Base-by-base conservation (phyloP, 371 early-diverging fungal genomes). In the Mortierella sp. region DNA sequence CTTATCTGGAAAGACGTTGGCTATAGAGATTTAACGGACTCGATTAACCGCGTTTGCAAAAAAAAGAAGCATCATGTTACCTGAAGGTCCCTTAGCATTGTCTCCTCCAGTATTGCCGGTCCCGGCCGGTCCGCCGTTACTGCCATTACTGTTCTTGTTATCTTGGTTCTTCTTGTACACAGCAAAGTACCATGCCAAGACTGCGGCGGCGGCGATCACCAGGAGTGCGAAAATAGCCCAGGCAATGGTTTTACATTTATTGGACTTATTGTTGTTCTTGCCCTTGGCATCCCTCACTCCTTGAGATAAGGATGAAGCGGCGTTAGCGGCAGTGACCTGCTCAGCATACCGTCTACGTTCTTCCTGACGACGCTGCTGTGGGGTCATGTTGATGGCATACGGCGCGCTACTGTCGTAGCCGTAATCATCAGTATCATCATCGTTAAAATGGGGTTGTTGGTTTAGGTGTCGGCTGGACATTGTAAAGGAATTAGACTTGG, bases 121-220 rank as follows among this genome's bases (percentile, higher is more conserved):
- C 23, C 43, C 42, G 19, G 9, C n/a, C 17, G 21, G 21, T n/a
- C 46, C 49, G 24, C 28, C 21, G 1, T 27, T 21, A 34, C 27
- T 49, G 34, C 51, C 52, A 17, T 19, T 42, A 44, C 46, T 30
- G 19, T n/a, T 30, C n/a, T 47, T 49, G 31, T 37, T 50, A 28
- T 53, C 62, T 28, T 52, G 61, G 34, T 53, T 52, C 47, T 53
- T 61, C 24, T 53, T 61, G 47, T 34, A 34, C 32, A 53, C 52
- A 4, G 62, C 62, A 52, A 61, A 61, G 30, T 61, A 61, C 53
- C 62, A 61, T 24, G 53, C 53, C 41, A 53, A 44, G 21, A 61
- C 62, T 8, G 23, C 54, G 9, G 54, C 54, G 1, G 46, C 37
- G 4, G 54, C 54, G 23, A 61, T 32, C 47, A 61, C 4, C 14